Base-by-base conservation (phyloP, 495 filamentous ascomycete genomes). In the Penicillium samsonianum region DNA sequence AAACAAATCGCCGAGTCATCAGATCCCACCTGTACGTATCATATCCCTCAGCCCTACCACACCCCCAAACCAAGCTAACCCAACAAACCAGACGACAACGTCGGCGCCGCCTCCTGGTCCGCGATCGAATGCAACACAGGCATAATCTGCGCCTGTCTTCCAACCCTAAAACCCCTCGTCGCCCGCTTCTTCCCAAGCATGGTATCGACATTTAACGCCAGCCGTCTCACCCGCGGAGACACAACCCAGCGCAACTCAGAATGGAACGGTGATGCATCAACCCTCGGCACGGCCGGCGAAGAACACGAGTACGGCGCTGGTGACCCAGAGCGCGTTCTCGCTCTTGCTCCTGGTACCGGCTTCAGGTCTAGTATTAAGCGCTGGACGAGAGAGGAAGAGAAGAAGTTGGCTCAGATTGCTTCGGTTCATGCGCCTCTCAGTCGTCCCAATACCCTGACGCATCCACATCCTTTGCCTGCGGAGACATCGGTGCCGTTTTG, bases 131-230 rank as follows among this genome's bases (percentile, higher is more conserved):
- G 94, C 71, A 92, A 96, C 67, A 79, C 78, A 0, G 85, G 90
- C n/a, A 94, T 96, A 62, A 87, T 92, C 59, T 93, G 90, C 63
- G 91, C 88, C 50, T 96, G 90, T 64, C 84, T 96, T 16, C 92
- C 92, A 10, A 93, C 88, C 1, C 74, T 96, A 28, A 95, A 94
- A 60, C 92, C 92, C 5, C 77, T 96, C 14, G 78, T 91, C 54
- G 70, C 74, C n/a, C 67, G 61, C 3, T 25, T 78, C 37, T 50
- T 74, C 11, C 74, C 73, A 0, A 65, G 67, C 26, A 55, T 78
- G 10, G 56, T 75, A 10, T 68, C 72, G 5, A 67, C 69, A 4
- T 51, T 74, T 14, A 65, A 48, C 41, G 58, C 59, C 12, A 68
- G 60, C 42, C 57, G 45, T 12, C 55, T 56, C 40, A 58, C 53